Evolutionary conservation across 768 basidiomycete genomes (phyloP), one percentile per base, ranked within the genome.

Genomic region (Calocybe gangraenosa): DNA sequence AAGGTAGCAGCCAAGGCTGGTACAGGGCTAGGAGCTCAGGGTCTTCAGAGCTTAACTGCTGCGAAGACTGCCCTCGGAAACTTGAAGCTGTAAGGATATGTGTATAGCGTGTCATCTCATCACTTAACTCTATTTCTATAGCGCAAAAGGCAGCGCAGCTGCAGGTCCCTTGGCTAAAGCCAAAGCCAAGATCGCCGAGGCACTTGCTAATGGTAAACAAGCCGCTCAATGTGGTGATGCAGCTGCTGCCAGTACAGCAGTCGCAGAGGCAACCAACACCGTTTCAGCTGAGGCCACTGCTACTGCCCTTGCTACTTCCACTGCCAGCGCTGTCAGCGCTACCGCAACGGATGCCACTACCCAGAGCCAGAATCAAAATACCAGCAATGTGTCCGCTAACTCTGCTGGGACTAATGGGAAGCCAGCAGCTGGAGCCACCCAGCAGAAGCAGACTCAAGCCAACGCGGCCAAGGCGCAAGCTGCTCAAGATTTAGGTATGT

Each of bases 151-250:
- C 22, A n/a, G 34, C 22, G 34, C 46, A 28, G 32, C 33, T 42
- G 30, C 30, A 9, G 28, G 30, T 25, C 32, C 39, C 8, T 31
- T 41, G 17, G 23, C 25, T 11, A 28, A 41, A 11, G 46, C 46
- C 2, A 40, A 47, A 40, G 34, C 37, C 2, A 47, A 47, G 32
- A 32, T 47, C 25, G 22, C 19, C 15, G 40, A 31, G 15, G 46
- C 46, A 0, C 22, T 47, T 9, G 40, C 32, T 14, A 39, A 39
- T 25, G 46, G 40, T 6, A 23, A 47, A 34, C 46, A 47, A 33
- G 46, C 41, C 9, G 46, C 37, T 14, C 28, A 40, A 4, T 47
- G 46, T 15, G 23, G 38, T 20, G 38, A 40, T 40, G 23, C 21
- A 1, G 38, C 38, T 40, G 46, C 37, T 10, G 46, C 18, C 10